Base-by-base conservation (phyloP, 345 rosid species). In the Eucalyptus marginata region DNA sequence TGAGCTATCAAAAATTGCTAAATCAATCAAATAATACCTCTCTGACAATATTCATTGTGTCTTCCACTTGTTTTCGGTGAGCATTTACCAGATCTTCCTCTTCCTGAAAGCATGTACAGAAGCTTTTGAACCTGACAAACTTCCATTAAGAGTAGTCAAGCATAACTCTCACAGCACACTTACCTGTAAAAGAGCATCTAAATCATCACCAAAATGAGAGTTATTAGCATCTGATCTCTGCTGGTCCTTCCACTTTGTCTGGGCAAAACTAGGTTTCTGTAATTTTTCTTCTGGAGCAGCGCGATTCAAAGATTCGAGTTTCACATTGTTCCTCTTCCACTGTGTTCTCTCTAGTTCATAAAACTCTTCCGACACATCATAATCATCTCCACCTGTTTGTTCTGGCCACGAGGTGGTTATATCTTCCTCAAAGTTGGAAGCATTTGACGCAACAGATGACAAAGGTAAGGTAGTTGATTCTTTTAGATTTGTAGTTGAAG, bases 41-140 rank as follows among this genome's bases (percentile, higher is more conserved):
- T 92, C 90, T 97, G 47, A 97, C 99, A 68, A 97, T 95, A 91
- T 94, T 95, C 99, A 97, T 97, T 5, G 99, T 97, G 50, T 96
- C 98, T 93, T 97, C 99, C 87, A 96, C 99, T 89, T 96, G 98
- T 89, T 95, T 95, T 52, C 99, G 93, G 86, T 97, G 99, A 62
- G 99, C 99, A 93, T 94, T 96, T 62, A 97, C 98, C 49, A 97
- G 97, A 92, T 97, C 99, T 92, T 96, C 99, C 88, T 97, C 99
- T 94, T 97, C 99, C 99, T 97, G 93, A 49, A 89, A 90, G 84
- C 47, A 90, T 5, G 3, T 79, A 89, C 8, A 89, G 58, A 49
- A 36, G 22, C 52, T 89, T 22, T 16, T 80, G 86, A 84, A 84
- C 16, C 47, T 14, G 58, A 62, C 46, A 87, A 58, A n/a, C 71